Evolutionary conservation across 2,329 filamentous ascomycete species (phyloP).

Genomic region (Fonsecaea monophora): DNA sequence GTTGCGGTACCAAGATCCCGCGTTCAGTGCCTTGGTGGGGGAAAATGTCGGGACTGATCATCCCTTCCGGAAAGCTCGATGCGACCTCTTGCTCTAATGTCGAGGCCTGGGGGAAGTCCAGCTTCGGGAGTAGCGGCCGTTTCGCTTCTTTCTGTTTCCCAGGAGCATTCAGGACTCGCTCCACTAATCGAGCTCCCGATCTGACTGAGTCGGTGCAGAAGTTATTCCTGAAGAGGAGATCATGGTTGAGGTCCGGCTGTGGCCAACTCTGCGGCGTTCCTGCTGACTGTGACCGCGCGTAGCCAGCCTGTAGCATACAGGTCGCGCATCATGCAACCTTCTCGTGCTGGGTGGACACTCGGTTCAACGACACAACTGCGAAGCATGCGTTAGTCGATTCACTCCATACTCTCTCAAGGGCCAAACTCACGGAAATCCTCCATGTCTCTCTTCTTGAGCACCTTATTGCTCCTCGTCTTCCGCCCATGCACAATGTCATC

Average conservation of each 20-base stretch:
- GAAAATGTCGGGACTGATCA: background rate
- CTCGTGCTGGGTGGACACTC: slow-evolving; percentile 90
- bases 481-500: slow-evolving; percentile 95
- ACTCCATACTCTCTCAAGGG: slow-evolving; percentile 7
- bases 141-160: background rate
- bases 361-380: slow-evolving; percentile 85
- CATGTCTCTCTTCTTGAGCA: slow-evolving; percentile 80
- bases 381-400: slow-evolving; percentile 50
- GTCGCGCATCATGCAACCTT: slow-evolving; percentile 70
- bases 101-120: slow-evolving; percentile 7
- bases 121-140: slow-evolving; percentile 11
- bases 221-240: slow-evolving; percentile 13
- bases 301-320: slow-evolving; percentile 27
- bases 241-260: slow-evolving; percentile 22
- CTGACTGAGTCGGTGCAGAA: slow-evolving; percentile 12
- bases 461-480: slow-evolving; percentile 70
- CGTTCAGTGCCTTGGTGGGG: background rate
- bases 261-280: slow-evolving; percentile 22
- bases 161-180: slow-evolving; percentile 3
- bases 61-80: background rate
- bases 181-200: slow-evolving; percentile 8
- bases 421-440: slow-evolving; percentile 82
- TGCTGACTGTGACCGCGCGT: slow-evolving; percentile 16
- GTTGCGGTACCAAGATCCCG: background rate
- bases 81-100: slow-evolving; percentile 20